Conservation (phyloP, 306 rosid species). For the Ziziphus jujuba region DNA sequence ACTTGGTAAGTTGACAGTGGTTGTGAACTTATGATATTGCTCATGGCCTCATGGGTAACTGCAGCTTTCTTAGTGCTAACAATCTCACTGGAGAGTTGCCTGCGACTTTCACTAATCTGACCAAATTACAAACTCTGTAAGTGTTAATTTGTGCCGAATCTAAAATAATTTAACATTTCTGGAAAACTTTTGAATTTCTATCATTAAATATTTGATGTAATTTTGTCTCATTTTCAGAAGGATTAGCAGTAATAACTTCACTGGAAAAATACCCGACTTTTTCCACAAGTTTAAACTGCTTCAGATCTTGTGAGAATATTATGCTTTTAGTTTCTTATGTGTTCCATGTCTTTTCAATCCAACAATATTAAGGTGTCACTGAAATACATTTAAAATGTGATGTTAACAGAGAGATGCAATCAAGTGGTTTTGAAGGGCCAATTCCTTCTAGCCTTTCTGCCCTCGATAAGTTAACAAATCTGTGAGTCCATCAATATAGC, state of each 20-base stretch:
- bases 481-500: conserved; percentile 24
- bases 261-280: conserved; percentile 30
- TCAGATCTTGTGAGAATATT: conserved; percentile 1
- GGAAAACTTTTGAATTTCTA: neutral
- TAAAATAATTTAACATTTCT: neutral
- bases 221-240: conserved; percentile 9
- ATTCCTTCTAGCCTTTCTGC: conserved; percentile 29
- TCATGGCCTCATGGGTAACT: neutral
- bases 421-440: conserved; percentile 35
- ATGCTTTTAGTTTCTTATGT: neutral
- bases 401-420: conserved; percentile 30
- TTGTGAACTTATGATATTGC: too few species aligned
- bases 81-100: conserved; percentile 38
- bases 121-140: conserved; percentile 20
- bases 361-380: neutral
- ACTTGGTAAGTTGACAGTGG: neutral
- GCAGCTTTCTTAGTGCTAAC: conserved; percentile 30
- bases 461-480: conserved; percentile 4
- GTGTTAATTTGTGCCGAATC: neutral
- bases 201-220: neutral
- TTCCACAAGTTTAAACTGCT: conserved; percentile 19
- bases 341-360: neutral
- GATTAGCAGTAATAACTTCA: conserved; percentile 37
- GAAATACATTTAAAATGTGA: neutral
- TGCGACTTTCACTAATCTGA: neutral